Evolutionary conservation across 2,329 filamentous ascomycete genomes (phyloP).

Genomic region (Penicillium sp.): DNA sequence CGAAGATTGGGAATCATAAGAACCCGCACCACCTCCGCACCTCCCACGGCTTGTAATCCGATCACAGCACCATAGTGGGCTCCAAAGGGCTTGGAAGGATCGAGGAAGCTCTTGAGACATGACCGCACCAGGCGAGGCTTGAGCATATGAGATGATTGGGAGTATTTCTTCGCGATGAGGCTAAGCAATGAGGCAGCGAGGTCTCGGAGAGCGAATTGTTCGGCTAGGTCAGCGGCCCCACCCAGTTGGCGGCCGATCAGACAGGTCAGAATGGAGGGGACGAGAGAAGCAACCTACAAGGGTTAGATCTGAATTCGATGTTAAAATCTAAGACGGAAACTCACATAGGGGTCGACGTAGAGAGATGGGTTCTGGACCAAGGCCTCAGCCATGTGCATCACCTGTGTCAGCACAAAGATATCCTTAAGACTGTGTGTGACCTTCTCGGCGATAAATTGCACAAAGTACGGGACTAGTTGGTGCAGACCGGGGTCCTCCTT

Average conservation of each 20-base stretch:
- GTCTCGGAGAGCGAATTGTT: conserved; percentile 78
- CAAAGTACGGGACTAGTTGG: conserved; percentile 93
- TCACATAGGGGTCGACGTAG: conserved; percentile 67
- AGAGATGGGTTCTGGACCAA: conserved; percentile 80
- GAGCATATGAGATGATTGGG: conserved; percentile 73
- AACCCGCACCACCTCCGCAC: conserved; percentile 60
- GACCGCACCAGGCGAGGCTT: conserved; percentile 88
- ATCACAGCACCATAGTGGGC: conserved; percentile 87
- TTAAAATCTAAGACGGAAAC: conserved; percentile 13
- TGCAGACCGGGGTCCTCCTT: conserved; percentile 88
- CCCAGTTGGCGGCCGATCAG: conserved; percentile 81
- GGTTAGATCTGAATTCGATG: conserved; percentile 12
- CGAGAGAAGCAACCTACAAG: conserved; percentile 60
- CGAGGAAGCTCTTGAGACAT: conserved; percentile 87
- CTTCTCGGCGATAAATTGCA: conserved; percentile 92
- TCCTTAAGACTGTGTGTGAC: conserved; percentile 92
- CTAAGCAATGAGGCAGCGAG: conserved; percentile 79
- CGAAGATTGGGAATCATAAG: conserved; percentile 66
- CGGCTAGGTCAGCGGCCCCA: conserved; percentile 48
- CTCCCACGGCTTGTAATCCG: conserved; percentile 75
- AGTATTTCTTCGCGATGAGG: conserved; percentile 77
- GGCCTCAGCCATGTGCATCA: conserved; percentile 85
- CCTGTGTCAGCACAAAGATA: conserved; percentile 81
- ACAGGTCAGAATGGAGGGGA: conserved; percentile 87
- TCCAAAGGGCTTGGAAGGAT: conserved; percentile 75